Evolutionary conservation across 495 filamentous ascomycete genomes (phyloP).

Genomic region (Xanthoparmelia taractica): DNA sequence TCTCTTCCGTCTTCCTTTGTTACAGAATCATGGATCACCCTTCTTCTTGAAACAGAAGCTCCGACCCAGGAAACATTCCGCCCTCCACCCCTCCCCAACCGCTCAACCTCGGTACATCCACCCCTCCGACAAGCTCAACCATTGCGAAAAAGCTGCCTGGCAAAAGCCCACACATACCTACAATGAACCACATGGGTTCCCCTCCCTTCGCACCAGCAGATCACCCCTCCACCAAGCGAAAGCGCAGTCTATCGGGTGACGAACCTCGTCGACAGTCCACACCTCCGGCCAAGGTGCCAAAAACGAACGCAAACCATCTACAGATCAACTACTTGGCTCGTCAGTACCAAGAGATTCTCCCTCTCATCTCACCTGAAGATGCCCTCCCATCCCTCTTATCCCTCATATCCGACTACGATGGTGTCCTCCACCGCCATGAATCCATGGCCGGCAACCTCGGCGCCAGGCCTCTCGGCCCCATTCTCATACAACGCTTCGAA

Average conservation of each 20-base stretch:
- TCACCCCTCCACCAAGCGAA: constrained; percentile 45
- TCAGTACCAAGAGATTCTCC: constrained; percentile 53
- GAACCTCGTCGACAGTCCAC: constrained; percentile 34
- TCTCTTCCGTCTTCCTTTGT: neutral
- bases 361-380: constrained; percentile 53
- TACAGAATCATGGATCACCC: neutral
- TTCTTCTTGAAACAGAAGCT: constrained; percentile 7
- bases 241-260: constrained; percentile 46
- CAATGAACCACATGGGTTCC: constrained; percentile 19
- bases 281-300: constrained; percentile 45
- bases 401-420: constrained; percentile 71
- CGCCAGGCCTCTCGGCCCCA: constrained; percentile 72
- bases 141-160: neutral
- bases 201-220: constrained; percentile 13
- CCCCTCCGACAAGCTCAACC: neutral
- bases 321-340: constrained; percentile 79
- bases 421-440: constrained; percentile 75
- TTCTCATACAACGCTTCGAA: constrained; percentile 78
- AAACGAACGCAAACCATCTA: constrained; percentile 50
- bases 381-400: constrained; percentile 54
- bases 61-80: neutral
- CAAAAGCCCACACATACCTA: neutral
- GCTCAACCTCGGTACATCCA: constrained; percentile 1
- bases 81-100: constrained; percentile 4
- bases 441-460: constrained; percentile 79